Evolutionary conservation across 257 asterid species (phyloP), one percentile per base, ranked within the genome.

Genomic region (Ilex asprella): DNA sequence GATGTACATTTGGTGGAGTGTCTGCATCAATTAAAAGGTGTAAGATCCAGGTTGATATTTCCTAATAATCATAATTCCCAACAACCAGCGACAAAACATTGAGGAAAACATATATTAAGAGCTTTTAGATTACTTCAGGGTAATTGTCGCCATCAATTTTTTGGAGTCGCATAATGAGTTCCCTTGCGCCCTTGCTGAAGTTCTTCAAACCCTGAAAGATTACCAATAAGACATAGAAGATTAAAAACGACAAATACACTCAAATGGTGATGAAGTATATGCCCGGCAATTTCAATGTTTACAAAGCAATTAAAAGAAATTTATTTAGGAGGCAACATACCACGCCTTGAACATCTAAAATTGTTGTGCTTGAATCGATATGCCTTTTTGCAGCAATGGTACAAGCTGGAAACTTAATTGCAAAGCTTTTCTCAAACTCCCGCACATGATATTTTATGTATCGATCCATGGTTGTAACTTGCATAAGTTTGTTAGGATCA

Each of bases 131-230:
- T 79, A 84, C 96, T 70, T 88, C 96, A 31, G 96, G 96, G 73
- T 88, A 88, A 75, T 88, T 88, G 73, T 88, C 91, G 6, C 96
- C 89, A 76, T 88, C 96, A 66, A 88, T 85, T 81, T 85, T 88
- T 77, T 88, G 96, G 58, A 88, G 86, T 61, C 89, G 86, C 35
- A 74, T 71, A 58, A 88, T 80, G 70, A 88, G 91, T 6, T 88
- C 96, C 46, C 96, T 70, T 5, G 96, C 96, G 39, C 77, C 85
- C 79, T 83, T 85, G 55, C 71, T 78, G 54, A 85, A 83, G 84
- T 85, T 88, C 68, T 85, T 88, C 69, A 83, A 68, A 63, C 96
- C 89, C 96, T 88, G 79, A 35, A 61, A 67, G 27, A 57, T 53
- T 56, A 77, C 67, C 62, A 69, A 56, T 60, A 46, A 16, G 16